Evolutionary conservation across 345 rosid genomes (phyloP), one percentile per base, ranked within the genome.

Genomic region (Durio zibethinus): DNA sequence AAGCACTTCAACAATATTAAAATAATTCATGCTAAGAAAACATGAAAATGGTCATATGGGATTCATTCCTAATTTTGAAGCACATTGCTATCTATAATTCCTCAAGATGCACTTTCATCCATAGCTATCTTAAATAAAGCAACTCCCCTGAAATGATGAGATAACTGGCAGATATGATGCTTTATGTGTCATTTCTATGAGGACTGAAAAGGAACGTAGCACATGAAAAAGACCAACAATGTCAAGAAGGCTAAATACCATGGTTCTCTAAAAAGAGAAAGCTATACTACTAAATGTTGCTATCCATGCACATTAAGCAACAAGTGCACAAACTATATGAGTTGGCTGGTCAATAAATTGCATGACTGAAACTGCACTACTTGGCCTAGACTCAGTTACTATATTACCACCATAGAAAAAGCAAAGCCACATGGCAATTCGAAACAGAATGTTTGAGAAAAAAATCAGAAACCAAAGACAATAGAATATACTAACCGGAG

Each of bases 401-500:
- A 70, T 70, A 70, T 48, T 18, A 29, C 42, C 59, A 48, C 7
- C 40, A 29, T 29, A 9, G 0, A 29, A 33, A 50, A 31, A 50
- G 38, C 40, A 33, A n/a, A 47, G n/a, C 27, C 9, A 48, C 18
- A 52, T 52, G 47, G 62, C 47, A 20, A 35, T 35, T 33, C 5
- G 47, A 53, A 53, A 72, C 11, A 54, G 75, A 52, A 18, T 61
- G 35, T 74, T 48, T 25, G 16, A 72, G 21, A 18, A 78, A 79
- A 33, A 36, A 67, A 53, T 11, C 18, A 65, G 40, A 38, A 76
- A 81, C 67, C 33, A 75, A 54, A 33, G 18, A 79, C 18, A 42
- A 38, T 50, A 79, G 74, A 78, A 80, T 69, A 78, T 62, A 81
- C 80, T 77, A 82, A 92, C 99, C 98, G 90, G 81, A 96, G 87